Conservation (phyloP, 2,329 filamentous ascomycete species). For the Rutstroemia sp. region DNA sequence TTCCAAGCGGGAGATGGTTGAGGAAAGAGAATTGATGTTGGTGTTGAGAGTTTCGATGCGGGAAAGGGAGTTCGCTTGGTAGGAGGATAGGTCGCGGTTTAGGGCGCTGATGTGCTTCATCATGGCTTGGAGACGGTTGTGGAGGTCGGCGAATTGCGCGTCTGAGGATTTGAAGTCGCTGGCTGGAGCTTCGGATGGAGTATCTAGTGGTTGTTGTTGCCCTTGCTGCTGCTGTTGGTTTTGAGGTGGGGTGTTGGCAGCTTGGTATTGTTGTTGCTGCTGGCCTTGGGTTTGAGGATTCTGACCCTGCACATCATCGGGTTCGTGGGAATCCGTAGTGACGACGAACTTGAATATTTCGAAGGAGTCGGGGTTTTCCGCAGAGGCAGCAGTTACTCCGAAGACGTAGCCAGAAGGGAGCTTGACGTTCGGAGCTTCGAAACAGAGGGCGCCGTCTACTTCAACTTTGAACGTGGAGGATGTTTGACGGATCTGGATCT, state of each 20-base stretch:
- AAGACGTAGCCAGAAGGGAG: slow-evolving; percentile 78
- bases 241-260: slow-evolving; percentile 22
- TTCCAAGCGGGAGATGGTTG: slow-evolving; percentile 13
- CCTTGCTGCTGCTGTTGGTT: slow-evolving; percentile 28
- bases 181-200: slow-evolving; percentile 33
- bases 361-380: slow-evolving; percentile 89
- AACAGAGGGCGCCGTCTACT: slow-evolving; percentile 74
- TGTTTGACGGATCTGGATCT: slow-evolving; percentile 65
- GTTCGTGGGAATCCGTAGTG: slow-evolving; percentile 43
- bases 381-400: slow-evolving; percentile 79
- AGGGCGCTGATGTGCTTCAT: slow-evolving; percentile 61
- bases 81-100: slow-evolving; percentile 46
- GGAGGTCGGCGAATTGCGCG: slow-evolving; percentile 73
- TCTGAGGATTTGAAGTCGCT: slow-evolving; percentile 37
- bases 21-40: slow-evolving; percentile 7
- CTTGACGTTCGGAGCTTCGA: slow-evolving; percentile 70
- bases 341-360: slow-evolving; percentile 85
- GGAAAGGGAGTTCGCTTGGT: slow-evolving; percentile 44
- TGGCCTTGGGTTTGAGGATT: slow-evolving; percentile 17
- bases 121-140: slow-evolving; percentile 71
- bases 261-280: slow-evolving; percentile 8
- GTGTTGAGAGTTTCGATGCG: slow-evolving; percentile 14
- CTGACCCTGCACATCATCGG: slow-evolving; percentile 22
- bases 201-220: slow-evolving; percentile 25
- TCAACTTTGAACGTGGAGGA: slow-evolving; percentile 65